These are phyloP conservation scores for Botrytis fabae DNA, from an alignment of 2,329 filamentous ascomycete genomes.

Conservation along the genomic window DNA sequence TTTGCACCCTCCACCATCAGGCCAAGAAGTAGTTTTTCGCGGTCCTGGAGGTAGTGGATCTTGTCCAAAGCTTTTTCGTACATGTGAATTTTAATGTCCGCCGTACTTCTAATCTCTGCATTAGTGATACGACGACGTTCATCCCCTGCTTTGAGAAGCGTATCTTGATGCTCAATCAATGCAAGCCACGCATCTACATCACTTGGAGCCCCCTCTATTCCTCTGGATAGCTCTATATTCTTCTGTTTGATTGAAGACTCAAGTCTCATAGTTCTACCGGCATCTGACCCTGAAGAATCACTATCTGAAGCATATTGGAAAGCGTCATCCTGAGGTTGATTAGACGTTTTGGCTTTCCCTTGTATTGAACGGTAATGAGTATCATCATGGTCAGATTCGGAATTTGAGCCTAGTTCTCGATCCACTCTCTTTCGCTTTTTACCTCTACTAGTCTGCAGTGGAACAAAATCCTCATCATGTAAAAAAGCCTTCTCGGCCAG, in stretches of 20 bases:
- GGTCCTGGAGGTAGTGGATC: slow-evolving; percentile 47
- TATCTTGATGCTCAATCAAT: slow-evolving; percentile 76
- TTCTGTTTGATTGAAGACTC: slow-evolving; percentile 53
- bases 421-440: slow-evolving; percentile 37
- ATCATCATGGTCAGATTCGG: slow-evolving; percentile 48
- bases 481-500: slow-evolving; percentile 30
- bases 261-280: slow-evolving; percentile 40
- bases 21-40: slow-evolving; percentile 63
- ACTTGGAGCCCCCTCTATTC: slow-evolving; percentile 63
- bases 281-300: slow-evolving; percentile 44
- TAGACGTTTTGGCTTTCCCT: slow-evolving; percentile 56
- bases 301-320: slow-evolving; percentile 50
- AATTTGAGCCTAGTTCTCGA: slow-evolving; percentile 40
- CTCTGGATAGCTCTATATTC: slow-evolving; percentile 62
- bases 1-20: slow-evolving; percentile 73
- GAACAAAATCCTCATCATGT: slow-evolving; percentile 49
- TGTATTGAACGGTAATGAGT: slow-evolving; percentile 67
- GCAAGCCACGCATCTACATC: slow-evolving; percentile 74
- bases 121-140: slow-evolving; percentile 51
- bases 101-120: slow-evolving; percentile 66
- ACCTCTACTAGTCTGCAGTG: slow-evolving; percentile 45
- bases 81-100: slow-evolving; percentile 77
- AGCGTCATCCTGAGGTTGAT: slow-evolving; percentile 32
- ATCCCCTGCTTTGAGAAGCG: slow-evolving; percentile 56
- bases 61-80: slow-evolving; percentile 74